A percentile compares a stretch with the other conserved stretches of the same genome.
These are phyloP conservation scores for Pythium graminicola DNA, from an alignment of 352 stramenopile species.

Conservation along the genomic window DNA sequence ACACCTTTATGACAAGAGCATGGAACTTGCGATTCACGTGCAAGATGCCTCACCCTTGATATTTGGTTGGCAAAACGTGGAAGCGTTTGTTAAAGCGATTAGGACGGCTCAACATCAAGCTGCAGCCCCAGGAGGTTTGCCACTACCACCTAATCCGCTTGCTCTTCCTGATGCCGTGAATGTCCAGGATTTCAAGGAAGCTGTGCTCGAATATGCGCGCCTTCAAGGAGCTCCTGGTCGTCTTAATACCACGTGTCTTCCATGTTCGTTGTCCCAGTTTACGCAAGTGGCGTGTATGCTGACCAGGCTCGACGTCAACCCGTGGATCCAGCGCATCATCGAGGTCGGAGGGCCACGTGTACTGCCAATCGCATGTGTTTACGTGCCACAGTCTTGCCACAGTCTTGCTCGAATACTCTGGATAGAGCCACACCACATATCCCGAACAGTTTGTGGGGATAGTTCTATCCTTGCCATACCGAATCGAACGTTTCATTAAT, in stretches of 20 bases:
- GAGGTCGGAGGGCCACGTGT: constrained; percentile 14
- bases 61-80: constrained; percentile 22
- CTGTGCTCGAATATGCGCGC: constrained; percentile 21
- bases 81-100: constrained; percentile 17
- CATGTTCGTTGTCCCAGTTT: constrained; percentile 15
- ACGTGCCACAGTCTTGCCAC: constrained; percentile 20
- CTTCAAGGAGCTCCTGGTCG: constrained; percentile 11
- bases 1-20: constrained; percentile 20
- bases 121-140: constrained; percentile 7
- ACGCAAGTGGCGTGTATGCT: constrained; percentile 14
- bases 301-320: constrained; percentile 6
- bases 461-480: background rate
- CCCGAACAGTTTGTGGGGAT: constrained; percentile 9
- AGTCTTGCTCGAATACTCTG: constrained; percentile 25
- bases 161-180: constrained; percentile 14
- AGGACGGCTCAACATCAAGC: constrained; percentile 13
- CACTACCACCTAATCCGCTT: constrained; percentile 22
- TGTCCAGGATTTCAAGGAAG: constrained; percentile 24
- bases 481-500: too few species aligned
- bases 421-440: constrained; percentile 8
- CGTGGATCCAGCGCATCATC: constrained; percentile 22
- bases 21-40: constrained; percentile 16
- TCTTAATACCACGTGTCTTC: constrained; percentile 22
- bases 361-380: constrained; percentile 21
- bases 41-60: constrained; percentile 19